Conservation (phyloP, 805 yeast species). For the Schwanniomyces pseudopolymorphus region DNA sequence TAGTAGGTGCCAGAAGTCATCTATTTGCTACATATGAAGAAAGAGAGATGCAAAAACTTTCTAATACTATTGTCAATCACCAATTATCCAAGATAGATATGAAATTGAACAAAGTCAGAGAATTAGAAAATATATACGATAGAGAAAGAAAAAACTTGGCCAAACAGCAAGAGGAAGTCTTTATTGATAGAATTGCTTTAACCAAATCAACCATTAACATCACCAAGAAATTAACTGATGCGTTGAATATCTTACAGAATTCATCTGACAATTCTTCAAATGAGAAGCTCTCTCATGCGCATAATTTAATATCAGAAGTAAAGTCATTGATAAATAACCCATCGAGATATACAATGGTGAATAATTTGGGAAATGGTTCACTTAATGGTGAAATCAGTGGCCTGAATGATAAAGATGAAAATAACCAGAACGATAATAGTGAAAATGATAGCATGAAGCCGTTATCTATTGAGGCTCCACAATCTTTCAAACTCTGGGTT, state of each 20-base stretch:
- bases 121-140: conserved; percentile 65
- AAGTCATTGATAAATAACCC: conserved; percentile 36
- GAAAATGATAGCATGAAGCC: conserved; percentile 24
- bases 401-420: conserved; percentile 3
- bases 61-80: conserved; percentile 58
- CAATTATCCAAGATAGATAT: conserved; percentile 64
- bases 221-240: conserved; percentile 45
- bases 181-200: conserved; percentile 65
- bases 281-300: conserved; percentile 8
- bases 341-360: conserved; percentile 21
- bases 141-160: conserved; percentile 59
- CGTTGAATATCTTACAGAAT: conserved; percentile 18
- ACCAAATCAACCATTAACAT: conserved; percentile 56
- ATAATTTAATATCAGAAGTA: conserved; percentile 28
- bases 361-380: conserved; percentile 6
- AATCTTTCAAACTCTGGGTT: conserved; percentile 45
- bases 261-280: conserved; percentile 7
- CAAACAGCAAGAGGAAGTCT: conserved; percentile 64
- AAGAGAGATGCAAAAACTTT: conserved; percentile 63
- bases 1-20: conserved; percentile 76
- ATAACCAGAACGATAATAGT: conserved; percentile 3
- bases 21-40: conserved; percentile 80
- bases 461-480: conserved; percentile 40
- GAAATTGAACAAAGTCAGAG: conserved; percentile 57
- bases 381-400: not conserved